Percentiles rank a stretch among this genome's conserved stretches.
These are phyloP conservation scores for Trametes cubensis DNA, from an alignment of 768 basidiomycete species.

Conservation along the genomic window DNA sequence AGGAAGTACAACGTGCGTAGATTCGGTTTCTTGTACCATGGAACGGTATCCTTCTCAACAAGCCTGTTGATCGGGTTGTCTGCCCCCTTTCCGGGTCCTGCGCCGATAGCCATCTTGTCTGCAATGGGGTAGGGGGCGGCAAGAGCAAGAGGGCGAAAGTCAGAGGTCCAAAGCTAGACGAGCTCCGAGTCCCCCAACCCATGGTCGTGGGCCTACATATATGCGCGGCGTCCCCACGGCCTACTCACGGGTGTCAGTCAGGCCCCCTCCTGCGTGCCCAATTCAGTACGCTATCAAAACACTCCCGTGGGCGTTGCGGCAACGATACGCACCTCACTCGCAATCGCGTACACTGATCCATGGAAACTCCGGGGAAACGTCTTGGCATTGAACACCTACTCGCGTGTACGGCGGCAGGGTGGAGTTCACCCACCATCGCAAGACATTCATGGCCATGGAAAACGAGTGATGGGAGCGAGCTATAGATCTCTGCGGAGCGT, in stretches of 20 bases:
- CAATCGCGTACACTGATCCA: slow-evolving; percentile 20
- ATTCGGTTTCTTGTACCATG: slow-evolving; percentile 68
- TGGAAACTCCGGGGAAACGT: slow-evolving; percentile 23
- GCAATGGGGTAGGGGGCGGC: no score
- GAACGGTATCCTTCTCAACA: slow-evolving; percentile 47
- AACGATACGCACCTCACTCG: not conserved
- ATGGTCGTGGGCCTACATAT: not conserved
- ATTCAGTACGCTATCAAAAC: not conserved
- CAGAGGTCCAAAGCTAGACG: not conserved
- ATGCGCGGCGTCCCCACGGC: not conserved
- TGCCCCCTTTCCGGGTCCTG: not conserved
- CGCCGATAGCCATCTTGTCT: slow-evolving; percentile 15
- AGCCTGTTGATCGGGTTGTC: slow-evolving; percentile 1
- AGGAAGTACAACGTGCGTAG: slow-evolving; percentile 56
- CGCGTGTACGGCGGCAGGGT: not conserved
- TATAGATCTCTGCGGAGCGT: not conserved
- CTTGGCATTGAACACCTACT: slow-evolving; percentile 6
- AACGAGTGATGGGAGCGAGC: not conserved
- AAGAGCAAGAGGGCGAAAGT: not conserved
- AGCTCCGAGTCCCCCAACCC: not conserved
- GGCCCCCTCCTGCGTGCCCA: not conserved
- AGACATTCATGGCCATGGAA: not conserved
- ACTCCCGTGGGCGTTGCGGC: not conserved
- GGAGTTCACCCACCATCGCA: not conserved
- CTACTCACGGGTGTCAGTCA: not conserved